Percentiles rank a stretch among this genome's conserved stretches.
Conservation (phyloP, 306 rosid species). For the Quercus variabilis region DNA sequence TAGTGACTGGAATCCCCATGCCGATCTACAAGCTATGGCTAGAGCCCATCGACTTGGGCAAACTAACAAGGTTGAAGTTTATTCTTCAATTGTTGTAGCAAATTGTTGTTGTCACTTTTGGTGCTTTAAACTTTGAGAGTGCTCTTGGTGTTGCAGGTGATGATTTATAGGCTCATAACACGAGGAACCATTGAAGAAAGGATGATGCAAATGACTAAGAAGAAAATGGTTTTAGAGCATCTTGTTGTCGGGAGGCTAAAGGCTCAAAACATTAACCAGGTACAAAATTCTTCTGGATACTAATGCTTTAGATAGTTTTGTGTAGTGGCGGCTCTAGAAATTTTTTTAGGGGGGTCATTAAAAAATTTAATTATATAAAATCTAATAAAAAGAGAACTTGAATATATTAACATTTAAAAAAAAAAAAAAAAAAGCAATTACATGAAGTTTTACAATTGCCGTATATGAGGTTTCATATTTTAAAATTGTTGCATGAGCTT, state of each 20-base stretch:
- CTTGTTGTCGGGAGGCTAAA: constrained; percentile 95
- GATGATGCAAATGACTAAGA: constrained; percentile 99
- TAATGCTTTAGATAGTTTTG: constrained; percentile 12
- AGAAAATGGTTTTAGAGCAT: constrained; percentile 99
- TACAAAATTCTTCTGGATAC: constrained; percentile 15
- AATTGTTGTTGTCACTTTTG: constrained; percentile 15
- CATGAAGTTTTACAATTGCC: no score
- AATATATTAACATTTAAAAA: no score
- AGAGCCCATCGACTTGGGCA: constrained; percentile 99
- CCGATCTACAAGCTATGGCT: constrained; percentile 99
- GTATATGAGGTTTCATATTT: no score
- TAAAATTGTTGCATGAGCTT: no score
- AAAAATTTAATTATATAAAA: no score
- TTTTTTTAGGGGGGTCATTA: no score
- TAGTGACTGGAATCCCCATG: constrained; percentile 99
- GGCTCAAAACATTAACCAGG: constrained; percentile 97
- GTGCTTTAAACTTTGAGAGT: constrained; percentile 8
- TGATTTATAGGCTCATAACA: constrained; percentile 93
- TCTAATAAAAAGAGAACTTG: no score
- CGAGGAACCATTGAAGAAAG: constrained; percentile 97
- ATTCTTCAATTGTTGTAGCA: constrained; percentile 15
- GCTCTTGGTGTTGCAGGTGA: constrained; percentile 60
- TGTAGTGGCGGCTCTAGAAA: background rate
- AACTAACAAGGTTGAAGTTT: constrained; percentile 75
- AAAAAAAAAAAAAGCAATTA: no score